Evolutionary conservation across 106 monocot species (phyloP).

Genomic region (Vanilla planifolia): DNA sequence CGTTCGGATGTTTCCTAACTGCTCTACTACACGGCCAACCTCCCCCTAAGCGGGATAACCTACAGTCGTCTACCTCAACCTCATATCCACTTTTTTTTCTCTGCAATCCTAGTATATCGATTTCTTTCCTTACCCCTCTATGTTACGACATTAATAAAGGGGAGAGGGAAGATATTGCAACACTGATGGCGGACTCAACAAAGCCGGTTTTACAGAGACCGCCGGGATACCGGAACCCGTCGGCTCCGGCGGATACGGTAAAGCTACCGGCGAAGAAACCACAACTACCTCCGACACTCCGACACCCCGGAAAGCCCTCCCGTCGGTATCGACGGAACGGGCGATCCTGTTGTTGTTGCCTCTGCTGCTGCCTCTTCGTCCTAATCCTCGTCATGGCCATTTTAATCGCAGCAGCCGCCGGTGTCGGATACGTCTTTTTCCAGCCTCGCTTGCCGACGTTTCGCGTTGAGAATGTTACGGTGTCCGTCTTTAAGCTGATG

Average conservation of each 20-base stretch:
- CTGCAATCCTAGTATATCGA: too few relatives aligned
- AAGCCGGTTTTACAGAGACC: constrained; percentile 40
- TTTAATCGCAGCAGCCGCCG: constrained; percentile 21
- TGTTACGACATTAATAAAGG: too few relatives aligned
- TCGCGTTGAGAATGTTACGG: constrained; percentile 32
- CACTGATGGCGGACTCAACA: background rate
- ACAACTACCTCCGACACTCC: constrained; percentile 29
- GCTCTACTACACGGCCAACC: too few relatives aligned
- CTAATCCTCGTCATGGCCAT: constrained; percentile 11
- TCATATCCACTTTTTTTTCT: too few relatives aligned
- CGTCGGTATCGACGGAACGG: constrained; percentile 3
- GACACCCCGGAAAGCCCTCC: constrained; percentile 15
- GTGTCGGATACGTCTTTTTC: constrained; percentile 50
- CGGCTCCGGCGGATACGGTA: constrained; percentile 8
- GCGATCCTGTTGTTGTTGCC: constrained; percentile 27
- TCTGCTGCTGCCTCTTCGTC: constrained; percentile 25
- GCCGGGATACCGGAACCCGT: constrained; percentile 46
- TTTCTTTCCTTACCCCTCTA: too few relatives aligned
- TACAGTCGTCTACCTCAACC: too few relatives aligned
- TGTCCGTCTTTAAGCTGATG: constrained; percentile 21
- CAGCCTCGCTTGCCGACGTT: constrained; percentile 45
- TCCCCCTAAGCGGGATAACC: too few relatives aligned
- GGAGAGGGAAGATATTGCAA: too few relatives aligned
- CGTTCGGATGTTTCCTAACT: too few relatives aligned
- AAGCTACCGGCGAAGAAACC: constrained; percentile 14